A percentile compares a stretch with the other conserved stretches of the same genome.
Conservation (phyloP, 768 basidiomycete genomes). For the Neoboletus brunneissimus region DNA sequence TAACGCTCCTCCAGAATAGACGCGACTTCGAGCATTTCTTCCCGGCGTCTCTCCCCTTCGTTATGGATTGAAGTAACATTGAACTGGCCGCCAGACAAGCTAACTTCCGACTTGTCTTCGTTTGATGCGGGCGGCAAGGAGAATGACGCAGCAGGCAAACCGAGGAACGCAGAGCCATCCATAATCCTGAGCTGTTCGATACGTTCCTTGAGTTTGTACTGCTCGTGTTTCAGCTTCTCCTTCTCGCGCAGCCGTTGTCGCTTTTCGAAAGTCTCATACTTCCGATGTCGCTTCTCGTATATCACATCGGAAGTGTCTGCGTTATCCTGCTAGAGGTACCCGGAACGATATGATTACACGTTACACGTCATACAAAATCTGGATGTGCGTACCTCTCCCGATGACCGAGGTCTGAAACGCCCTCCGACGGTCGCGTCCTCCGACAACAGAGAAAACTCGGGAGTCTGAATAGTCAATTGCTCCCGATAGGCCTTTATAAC, state of each 20-base stretch:
- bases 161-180: constrained; percentile 68
- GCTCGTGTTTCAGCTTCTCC: constrained; percentile 88
- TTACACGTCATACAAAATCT: neutral
- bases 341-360: constrained; percentile 7
- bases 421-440: constrained; percentile 58
- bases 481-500: constrained; percentile 68
- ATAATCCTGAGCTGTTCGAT: constrained; percentile 79
- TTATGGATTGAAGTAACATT: constrained; percentile 39
- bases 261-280: constrained; percentile 85
- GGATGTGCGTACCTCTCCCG: constrained; percentile 61
- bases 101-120: constrained; percentile 28
- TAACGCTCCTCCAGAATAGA: constrained; percentile 68
- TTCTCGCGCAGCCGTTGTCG: constrained; percentile 83
- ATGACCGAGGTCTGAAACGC: constrained; percentile 65
- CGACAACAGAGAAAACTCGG: constrained; percentile 53
- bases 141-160: constrained; percentile 58
- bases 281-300: constrained; percentile 80
- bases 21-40: constrained; percentile 73
- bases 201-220: constrained; percentile 87
- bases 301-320: constrained; percentile 76
- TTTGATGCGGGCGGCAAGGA: constrained; percentile 31
- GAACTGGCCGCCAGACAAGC: constrained; percentile 33
- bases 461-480: constrained; percentile 74
- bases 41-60: constrained; percentile 73
- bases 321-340: constrained; percentile 38